Evolutionary conservation across 495 filamentous ascomycete genomes (phyloP), one percentile per base, ranked within the genome.

Genomic region (Podospora comata): DNA sequence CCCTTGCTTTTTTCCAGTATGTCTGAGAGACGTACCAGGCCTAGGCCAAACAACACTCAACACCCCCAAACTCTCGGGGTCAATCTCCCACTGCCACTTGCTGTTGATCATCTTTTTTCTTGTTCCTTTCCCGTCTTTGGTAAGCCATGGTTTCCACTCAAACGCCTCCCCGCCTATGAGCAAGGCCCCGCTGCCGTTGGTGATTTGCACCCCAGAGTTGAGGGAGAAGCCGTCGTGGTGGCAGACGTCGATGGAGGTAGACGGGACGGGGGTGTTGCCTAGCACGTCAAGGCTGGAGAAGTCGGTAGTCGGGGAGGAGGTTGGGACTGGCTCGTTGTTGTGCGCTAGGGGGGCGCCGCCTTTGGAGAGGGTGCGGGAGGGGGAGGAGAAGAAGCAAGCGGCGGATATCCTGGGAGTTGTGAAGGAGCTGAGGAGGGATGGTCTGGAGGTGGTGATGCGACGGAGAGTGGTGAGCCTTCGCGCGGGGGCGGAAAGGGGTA

Each of bases 111-210:
- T 75, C 72, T 76, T 82, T 79, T 67, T 58, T 78, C 70, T 27
- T 64, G 66, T 58, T 78, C 70, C 20, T 64, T 19, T 44, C 65
- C 54, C 57, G 23, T 16, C 19, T 55, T 9, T 28, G 15, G 13
- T 48, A 23, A 11, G 6, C 93, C 92, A 96, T 9, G 95, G 95
- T 74, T 85, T 77, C 96, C 96, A 99, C 54, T 78, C 74, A 74
- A 98, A 97, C 1, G 89, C 93, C 79, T 97, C 94, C 7, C 94
- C 93, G 32, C 84, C 87, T 2, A 97, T 85, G 5, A 98, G 81
- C 71, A 99, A 72, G 26, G 92, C 81, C 0, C 90, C 92, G 32
- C 85, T 85, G 6, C 91, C 88, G 20, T 84, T 85, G 2, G 77
- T 77, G 18, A 97, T 83, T 73, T 84, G 86, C 1, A 90, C 78